A percentile compares a stretch with the other conserved stretches of the same genome.
Conservation (phyloP, 176 grass and related monocot species). For the Rhynchospora tenuis region DNA sequence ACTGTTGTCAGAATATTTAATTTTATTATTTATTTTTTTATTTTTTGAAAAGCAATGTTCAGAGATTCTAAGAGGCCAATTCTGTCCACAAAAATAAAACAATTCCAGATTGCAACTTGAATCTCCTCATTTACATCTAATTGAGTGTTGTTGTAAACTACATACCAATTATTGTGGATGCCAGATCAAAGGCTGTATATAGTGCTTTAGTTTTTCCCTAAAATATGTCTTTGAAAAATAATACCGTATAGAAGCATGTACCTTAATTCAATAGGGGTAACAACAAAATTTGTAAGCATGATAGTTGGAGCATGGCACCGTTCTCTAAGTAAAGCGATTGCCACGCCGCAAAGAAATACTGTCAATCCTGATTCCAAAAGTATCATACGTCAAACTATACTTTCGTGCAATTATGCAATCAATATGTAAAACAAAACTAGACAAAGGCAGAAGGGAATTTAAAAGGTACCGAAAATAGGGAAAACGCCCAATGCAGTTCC, state of each 20-base stretch:
- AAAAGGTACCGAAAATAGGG: constrained; percentile 42
- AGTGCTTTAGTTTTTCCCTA: not conserved
- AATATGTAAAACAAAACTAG: not conserved
- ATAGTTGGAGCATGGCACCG: constrained; percentile 46
- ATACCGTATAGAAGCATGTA: not conserved
- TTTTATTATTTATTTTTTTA: no score
- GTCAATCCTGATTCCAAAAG: constrained; percentile 28
- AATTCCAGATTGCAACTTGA: not conserved
- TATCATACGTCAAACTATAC: not conserved
- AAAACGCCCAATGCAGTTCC: constrained; percentile 39
- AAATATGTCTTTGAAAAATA: not conserved
- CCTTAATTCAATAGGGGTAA: constrained; percentile 48
- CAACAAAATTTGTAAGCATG: constrained; percentile 44
- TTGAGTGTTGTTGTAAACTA: not conserved
- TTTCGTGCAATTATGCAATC: not conserved
- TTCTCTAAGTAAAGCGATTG: constrained; percentile 35
- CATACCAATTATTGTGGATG: not conserved
- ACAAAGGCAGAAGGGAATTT: not conserved
- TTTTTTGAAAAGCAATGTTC: not conserved
- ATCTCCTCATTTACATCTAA: not conserved
- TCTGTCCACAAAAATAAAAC: not conserved
- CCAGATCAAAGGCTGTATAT: not conserved
- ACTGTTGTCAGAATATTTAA: not conserved
- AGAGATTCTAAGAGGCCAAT: not conserved
- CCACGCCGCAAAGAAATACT: constrained; percentile 36